Percentiles rank a stretch among this genome's conserved stretches.
Evolutionary conservation across 2,329 filamentous ascomycete genomes (phyloP).

Genomic region (Pochonia chlamydosporia): DNA sequence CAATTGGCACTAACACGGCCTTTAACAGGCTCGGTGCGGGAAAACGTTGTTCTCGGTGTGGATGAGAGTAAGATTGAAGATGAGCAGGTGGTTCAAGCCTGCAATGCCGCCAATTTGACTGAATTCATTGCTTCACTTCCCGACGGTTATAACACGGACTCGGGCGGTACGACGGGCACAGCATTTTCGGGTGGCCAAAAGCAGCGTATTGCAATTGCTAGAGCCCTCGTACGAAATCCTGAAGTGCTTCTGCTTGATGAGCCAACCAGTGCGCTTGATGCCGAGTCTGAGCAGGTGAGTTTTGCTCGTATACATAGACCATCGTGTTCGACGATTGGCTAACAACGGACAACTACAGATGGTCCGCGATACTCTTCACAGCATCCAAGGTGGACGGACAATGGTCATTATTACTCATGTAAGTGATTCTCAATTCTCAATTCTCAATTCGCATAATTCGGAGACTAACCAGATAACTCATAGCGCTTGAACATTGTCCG

Average conservation of each 20-base stretch:
- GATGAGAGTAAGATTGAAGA: conserved; percentile 45
- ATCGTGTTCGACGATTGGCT: background rate
- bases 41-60: conserved; percentile 65
- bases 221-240: conserved; percentile 54
- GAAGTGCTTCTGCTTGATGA: conserved; percentile 62
- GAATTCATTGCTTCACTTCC: conserved; percentile 65
- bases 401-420: conserved; percentile 60
- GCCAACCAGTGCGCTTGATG: conserved; percentile 52
- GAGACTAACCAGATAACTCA: too few species aligned
- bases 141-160: conserved; percentile 59
- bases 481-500: conserved; percentile 50
- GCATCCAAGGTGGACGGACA: conserved; percentile 39
- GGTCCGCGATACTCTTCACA: conserved; percentile 32
- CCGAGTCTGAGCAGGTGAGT: conserved; percentile 36
- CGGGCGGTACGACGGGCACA: conserved; percentile 59
- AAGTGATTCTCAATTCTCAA: too few species aligned
- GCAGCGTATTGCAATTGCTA: conserved; percentile 57
- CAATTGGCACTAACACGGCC: background rate
- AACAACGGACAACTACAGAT: conserved; percentile 26
- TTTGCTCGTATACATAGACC: background rate
- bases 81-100: conserved; percentile 44
- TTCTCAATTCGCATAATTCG: too few species aligned
- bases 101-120: conserved; percentile 59
- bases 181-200: conserved; percentile 57
- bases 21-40: conserved; percentile 60